Base-by-base conservation (phyloP, 2,329 filamentous ascomycete genomes). In the Salinomyces thailandicus region DNA sequence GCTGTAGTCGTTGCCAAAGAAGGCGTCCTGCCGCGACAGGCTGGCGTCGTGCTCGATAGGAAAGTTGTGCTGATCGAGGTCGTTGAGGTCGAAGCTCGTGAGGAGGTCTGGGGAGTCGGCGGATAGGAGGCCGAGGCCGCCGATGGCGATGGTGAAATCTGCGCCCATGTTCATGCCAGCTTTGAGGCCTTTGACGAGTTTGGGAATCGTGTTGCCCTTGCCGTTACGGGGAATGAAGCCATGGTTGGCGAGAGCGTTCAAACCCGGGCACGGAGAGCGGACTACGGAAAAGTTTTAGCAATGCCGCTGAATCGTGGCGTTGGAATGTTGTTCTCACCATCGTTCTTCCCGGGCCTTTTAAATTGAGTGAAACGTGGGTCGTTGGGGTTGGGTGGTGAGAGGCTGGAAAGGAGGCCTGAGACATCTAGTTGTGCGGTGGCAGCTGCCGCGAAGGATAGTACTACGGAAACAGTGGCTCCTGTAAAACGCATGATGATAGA, bases 31-130 rank as follows among this genome's bases (percentile, higher is more conserved):
- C 19, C 60, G 49, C 13, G 49, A 54, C 22, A 62, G 39, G 17
- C 51, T 55, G 5, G 50, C 56, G 37, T 61, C 58, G 44, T 62
- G 58, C 45, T 62, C 59, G 37, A 60, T 60, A 11, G 52, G 48
- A 30, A 54, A 55, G 41, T 59, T 55, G 43, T 62, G 52, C 26
- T 48, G 39, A 28, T 50, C 46, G 2, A 54, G 38, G 31, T 51
- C 42, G 38, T 51, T 41, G 15, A 54, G 41, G 28, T 51, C 44
- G 43, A 54, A 54, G 18, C 46, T 45, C 16, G 30, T 37, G 5
- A 47, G 30, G 5, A 41, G 37, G 24, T 48, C 29, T 1, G 45
- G 41, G 11, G 47, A 43, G 22, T 26, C 22, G 9, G 22, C 9
- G 5, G 48, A 46, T 15, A 54, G 41, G 5, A 55, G 33, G n/a